These are phyloP conservation scores for Aspergillus thermomutatus DNA, from an alignment of 2,329 filamentous ascomycete genomes.

Conservation along the genomic window DNA sequence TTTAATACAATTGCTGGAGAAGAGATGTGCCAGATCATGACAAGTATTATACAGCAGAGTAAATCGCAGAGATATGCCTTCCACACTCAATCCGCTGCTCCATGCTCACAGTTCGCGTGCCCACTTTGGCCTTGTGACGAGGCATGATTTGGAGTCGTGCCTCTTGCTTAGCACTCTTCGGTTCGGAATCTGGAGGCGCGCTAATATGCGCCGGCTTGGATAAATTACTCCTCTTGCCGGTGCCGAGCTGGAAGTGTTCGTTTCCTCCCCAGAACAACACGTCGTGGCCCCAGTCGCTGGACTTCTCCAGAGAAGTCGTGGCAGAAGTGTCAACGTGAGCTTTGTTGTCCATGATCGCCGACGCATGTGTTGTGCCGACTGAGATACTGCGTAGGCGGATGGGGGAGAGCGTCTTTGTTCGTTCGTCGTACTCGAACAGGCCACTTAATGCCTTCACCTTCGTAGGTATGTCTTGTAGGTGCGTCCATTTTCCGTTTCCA, in stretches of 20 bases:
- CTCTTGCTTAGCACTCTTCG: slow-evolving; percentile 60
- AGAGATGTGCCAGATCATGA: slow-evolving; percentile 2
- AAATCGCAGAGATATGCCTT: slow-evolving; percentile 75
- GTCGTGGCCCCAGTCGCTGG: slow-evolving; percentile 80
- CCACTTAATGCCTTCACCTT: slow-evolving; percentile 82
- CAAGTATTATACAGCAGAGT: slow-evolving; percentile 57
- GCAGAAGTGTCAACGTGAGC: slow-evolving; percentile 60
- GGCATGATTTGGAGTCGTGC: slow-evolving; percentile 79
- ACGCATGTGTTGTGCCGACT: slow-evolving; percentile 75
- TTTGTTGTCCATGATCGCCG: slow-evolving; percentile 79
- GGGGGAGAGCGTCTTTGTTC: slow-evolving; percentile 62
- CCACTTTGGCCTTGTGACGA: slow-evolving; percentile 64
- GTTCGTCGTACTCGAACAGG: slow-evolving; percentile 84
- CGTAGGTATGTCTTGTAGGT: slow-evolving; percentile 71
- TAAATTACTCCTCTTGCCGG: slow-evolving; percentile 79
- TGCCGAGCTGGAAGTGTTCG: slow-evolving; percentile 89
- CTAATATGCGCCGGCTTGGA: slow-evolving; percentile 73
- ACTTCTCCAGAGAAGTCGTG: slow-evolving; percentile 61
- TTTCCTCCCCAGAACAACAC: slow-evolving; percentile 94
- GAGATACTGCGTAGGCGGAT: slow-evolving; percentile 73
- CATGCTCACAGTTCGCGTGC: slow-evolving; percentile 67
- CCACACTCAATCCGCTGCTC: slow-evolving; percentile 91
- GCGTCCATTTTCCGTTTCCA: slow-evolving; percentile 85
- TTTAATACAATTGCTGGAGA: neutral
- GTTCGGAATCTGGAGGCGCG: slow-evolving; percentile 64